These are phyloP conservation scores for Dryas octopetala DNA, from an alignment of 306 rosid genomes.

Conservation along the genomic window DNA sequence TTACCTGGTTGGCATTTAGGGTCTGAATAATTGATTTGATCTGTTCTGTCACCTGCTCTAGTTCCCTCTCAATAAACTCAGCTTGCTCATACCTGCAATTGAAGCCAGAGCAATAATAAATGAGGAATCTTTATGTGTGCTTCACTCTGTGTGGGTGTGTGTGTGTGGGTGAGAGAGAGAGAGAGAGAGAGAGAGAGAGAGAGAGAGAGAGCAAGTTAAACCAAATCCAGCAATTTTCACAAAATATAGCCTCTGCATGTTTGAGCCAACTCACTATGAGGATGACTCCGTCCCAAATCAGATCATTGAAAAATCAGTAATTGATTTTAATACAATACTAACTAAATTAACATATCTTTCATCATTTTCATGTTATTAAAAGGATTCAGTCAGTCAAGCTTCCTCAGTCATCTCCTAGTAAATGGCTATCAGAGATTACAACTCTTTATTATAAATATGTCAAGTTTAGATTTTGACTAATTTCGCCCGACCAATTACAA, in stretches of 20 bases:
- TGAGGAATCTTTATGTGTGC: neutral
- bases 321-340: too few species aligned
- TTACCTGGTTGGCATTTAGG: constrained; percentile 89
- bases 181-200: neutral
- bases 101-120: neutral
- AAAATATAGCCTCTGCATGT: neutral
- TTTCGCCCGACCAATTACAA: too few species aligned
- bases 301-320: too few species aligned
- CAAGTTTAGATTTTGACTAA: too few species aligned
- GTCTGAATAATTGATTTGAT: constrained; percentile 83
- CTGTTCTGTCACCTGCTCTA: constrained; percentile 95
- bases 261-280: too few species aligned
- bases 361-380: too few species aligned
- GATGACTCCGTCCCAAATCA: too few species aligned
- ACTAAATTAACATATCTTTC: too few species aligned
- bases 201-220: neutral
- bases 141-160: neutral
- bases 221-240: neutral
- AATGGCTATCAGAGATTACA: too few species aligned
- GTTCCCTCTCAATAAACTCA: constrained; percentile 85
- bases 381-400: too few species aligned
- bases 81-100: constrained; percentile 83
- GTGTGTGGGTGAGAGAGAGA: neutral
- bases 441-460: too few species aligned
- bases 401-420: too few species aligned